Base-by-base conservation (phyloP, 176 grass and related monocot genomes). In the Hordeum marinum region DNA sequence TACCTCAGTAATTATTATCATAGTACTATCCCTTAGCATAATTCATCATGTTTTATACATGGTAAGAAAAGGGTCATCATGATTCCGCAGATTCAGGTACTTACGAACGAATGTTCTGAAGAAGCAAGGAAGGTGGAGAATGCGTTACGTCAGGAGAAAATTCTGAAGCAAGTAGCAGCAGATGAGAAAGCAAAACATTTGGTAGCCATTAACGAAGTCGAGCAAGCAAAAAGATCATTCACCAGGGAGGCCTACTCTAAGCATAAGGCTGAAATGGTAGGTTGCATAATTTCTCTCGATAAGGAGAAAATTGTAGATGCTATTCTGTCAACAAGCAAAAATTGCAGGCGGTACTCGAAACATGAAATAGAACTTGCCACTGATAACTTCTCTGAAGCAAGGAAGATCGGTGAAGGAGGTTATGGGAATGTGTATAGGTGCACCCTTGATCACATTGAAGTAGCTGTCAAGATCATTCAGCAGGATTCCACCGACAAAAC, bases 381-480 rank as follows among this genome's bases (percentile, higher is more conserved):
- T 76, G 87, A 89, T 76, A 94, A 98, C 62, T 98, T 98, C 83
- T 95, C 93, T 10, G 89, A 88, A 81, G 80, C 81, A 45, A 95
- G 90, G 85, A 95, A 95, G 84, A 95, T 98, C 75, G 96, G 96
- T 17, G 91, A 92, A 61, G 96, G 96, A 78, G 85, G 91, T 79
- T 95, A 92, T 67, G 96, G 96, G 21, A 81, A 87, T 89, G 96
- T 98, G 54, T 98, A 94, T 41, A 94, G 86, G 85, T 92, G 96
- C 80, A 93, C 39, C 52, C 93, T 95, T 84, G 96, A 98, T 64
- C 87, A 94, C 63, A 94, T 85, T 67, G 83, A 90, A 63, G 96
- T 98, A 15, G 96, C 96, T 79, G 81, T 98, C 71, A 98, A 98
- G 83, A 91, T 93, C 85, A 82, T 98, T 68, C 91, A 81, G 67